Conservation (phyloP, 2,329 filamentous ascomycete genomes). For the Penicillium sp. region DNA sequence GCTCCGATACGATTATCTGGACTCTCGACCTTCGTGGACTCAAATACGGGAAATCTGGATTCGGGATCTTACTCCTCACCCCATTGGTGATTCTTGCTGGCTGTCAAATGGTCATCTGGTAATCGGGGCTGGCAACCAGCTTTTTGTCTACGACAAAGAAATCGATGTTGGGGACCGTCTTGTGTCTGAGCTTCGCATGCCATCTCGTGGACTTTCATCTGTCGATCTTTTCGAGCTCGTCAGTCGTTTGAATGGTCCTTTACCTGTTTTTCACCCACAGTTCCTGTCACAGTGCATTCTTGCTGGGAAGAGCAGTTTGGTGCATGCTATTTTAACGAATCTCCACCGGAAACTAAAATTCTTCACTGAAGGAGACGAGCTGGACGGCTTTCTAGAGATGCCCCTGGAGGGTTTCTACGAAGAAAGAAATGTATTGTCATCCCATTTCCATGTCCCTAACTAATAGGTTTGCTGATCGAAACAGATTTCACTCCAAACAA, state of each 20-base stretch:
- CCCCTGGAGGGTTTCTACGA: conserved; percentile 46
- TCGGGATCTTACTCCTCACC: conserved; percentile 74
- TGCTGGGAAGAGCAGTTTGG: conserved; percentile 65
- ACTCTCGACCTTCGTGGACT: conserved; percentile 83
- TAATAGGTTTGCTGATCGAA: conserved; percentile 15
- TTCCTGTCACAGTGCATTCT: conserved; percentile 82
- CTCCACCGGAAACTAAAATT: conserved; percentile 75
- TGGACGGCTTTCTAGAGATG: conserved; percentile 71
- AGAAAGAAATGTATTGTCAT: conserved; percentile 40
- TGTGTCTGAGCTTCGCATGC: conserved; percentile 50
- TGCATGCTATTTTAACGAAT: conserved; percentile 65
- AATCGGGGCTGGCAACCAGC: conserved; percentile 82
- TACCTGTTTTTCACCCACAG: conserved; percentile 89
- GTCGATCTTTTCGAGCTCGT: conserved; percentile 76
- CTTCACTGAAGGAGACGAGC: conserved; percentile 68
- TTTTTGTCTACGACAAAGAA: conserved; percentile 77
- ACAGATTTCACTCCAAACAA: conserved; percentile 37
- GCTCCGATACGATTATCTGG: conserved; percentile 85
- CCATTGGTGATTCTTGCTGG: conserved; percentile 92
- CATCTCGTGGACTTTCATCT: conserved; percentile 44
- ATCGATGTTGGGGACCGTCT: conserved; percentile 60
- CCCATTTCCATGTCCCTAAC: neutral
- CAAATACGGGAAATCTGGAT: conserved; percentile 76
- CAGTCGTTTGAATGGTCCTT: conserved; percentile 73
- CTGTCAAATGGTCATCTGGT: conserved; percentile 76